Evolutionary conservation across 164 flowering plant genomes (phyloP).

Genomic region (Nelumbo lutea): DNA sequence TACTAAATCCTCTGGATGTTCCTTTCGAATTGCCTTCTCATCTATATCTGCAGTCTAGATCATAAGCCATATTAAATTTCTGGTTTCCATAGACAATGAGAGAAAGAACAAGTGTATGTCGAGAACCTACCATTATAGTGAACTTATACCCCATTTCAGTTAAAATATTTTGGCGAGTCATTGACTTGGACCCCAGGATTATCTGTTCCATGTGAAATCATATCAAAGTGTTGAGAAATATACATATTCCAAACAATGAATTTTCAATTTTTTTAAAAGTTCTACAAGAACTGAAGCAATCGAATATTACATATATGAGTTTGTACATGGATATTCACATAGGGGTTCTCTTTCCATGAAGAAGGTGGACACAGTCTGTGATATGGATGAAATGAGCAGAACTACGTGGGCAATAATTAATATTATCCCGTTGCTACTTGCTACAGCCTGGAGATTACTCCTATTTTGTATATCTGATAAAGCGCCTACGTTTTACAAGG

Average conservation of each 20-base stretch:
- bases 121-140: slow-evolving; percentile 49
- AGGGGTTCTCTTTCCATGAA: not conserved
- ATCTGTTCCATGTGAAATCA: slow-evolving; percentile 37
- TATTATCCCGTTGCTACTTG: too few relatives aligned
- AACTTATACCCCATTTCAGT: slow-evolving; percentile 91
- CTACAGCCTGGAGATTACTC: too few relatives aligned
- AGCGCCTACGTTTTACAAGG: too few relatives aligned
- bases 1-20: slow-evolving; percentile 87
- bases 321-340: not conserved
- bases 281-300: not conserved
- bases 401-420: too few relatives aligned
- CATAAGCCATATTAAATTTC: slow-evolving; percentile 8
- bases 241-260: not conserved
- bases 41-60: slow-evolving; percentile 89
- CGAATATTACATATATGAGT: not conserved
- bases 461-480: too few relatives aligned
- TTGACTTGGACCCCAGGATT: slow-evolving; percentile 85
- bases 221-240: slow-evolving; percentile 1
- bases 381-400: not conserved
- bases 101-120: not conserved
- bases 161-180: slow-evolving; percentile 62
- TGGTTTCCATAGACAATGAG: not conserved
- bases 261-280: not conserved
- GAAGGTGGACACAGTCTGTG: not conserved
- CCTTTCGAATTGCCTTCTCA: slow-evolving; percentile 71